Percentiles rank a stretch among this genome's conserved stretches.
Conservation (phyloP, 257 asterid genomes). For the Thymus mandschuricus region DNA sequence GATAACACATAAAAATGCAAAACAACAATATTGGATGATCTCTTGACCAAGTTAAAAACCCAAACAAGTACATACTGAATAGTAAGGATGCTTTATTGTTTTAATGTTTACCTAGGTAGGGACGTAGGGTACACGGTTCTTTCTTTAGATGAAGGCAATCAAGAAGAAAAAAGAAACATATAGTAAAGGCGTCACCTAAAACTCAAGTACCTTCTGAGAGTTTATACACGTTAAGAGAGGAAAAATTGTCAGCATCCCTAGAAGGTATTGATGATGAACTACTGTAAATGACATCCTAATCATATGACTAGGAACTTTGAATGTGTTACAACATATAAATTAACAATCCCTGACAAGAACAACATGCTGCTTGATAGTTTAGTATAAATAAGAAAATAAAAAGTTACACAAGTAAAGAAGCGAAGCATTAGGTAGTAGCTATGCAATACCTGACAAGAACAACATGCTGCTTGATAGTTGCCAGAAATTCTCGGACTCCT, state of each 20-base stretch:
- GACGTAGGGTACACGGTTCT: background rate
- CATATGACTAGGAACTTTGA: slow-evolving; percentile 5
- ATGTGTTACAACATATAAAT: slow-evolving; percentile 11
- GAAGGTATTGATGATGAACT: slow-evolving; percentile 15
- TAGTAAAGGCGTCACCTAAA: slow-evolving; percentile 1
- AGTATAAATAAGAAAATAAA: slow-evolving; percentile 6
- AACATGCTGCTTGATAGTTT: background rate
- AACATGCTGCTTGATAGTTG: slow-evolving; percentile 80
- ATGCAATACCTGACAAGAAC: slow-evolving; percentile 75
- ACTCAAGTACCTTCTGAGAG: slow-evolving; percentile 3
- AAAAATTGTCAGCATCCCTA: slow-evolving; percentile 8
- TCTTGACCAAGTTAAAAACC: slow-evolving; percentile 15
- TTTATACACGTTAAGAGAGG: slow-evolving; percentile 17
- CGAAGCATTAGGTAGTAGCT: slow-evolving; percentile 24
- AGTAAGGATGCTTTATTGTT: slow-evolving; percentile 14
- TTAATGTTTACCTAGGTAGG: background rate
- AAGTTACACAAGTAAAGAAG: slow-evolving; percentile 28
- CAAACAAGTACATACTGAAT: background rate
- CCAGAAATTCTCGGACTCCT: slow-evolving; percentile 91
- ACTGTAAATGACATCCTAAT: background rate
- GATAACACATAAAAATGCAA: background rate
- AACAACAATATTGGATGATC: slow-evolving; percentile 16
- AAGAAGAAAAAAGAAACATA: background rate
- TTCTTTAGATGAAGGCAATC: background rate
- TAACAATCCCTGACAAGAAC: background rate